phyloP scores from a whole-genome alignment of 1,284 basidiomycete genomes.

The Boletus sp. region DNA sequence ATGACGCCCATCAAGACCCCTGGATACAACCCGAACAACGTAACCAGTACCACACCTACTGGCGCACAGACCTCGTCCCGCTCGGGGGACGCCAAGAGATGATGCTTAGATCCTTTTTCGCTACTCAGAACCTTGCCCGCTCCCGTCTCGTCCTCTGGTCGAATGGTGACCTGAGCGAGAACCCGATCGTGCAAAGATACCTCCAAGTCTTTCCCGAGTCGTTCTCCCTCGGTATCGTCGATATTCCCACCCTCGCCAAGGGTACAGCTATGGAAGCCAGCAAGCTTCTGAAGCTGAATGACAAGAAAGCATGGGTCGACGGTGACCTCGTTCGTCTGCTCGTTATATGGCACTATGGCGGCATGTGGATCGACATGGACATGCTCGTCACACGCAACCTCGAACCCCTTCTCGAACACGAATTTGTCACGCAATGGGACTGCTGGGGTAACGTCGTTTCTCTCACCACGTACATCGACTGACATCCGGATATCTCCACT shows the following conservation, averaged over 20 bases:
- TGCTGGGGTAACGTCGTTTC: slow-evolving; percentile 70
- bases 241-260: slow-evolving; percentile 64
- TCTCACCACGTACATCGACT: background rate
- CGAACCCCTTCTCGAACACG: slow-evolving; percentile 80
- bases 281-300: slow-evolving; percentile 55
- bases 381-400: slow-evolving; percentile 83
- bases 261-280: slow-evolving; percentile 76
- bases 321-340: slow-evolving; percentile 85
- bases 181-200: slow-evolving; percentile 63
- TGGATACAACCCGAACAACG: slow-evolving; percentile 43
- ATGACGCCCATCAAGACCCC: slow-evolving; percentile 7
- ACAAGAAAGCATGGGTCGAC: slow-evolving; percentile 88
- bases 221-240: slow-evolving; percentile 66
- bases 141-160: slow-evolving; percentile 83
- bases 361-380: slow-evolving; percentile 97
- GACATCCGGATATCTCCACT: background rate
- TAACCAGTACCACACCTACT: slow-evolving; percentile 83
- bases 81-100: slow-evolving; percentile 80
- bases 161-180: slow-evolving; percentile 69
- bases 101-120: slow-evolving; percentile 88
- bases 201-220: slow-evolving; percentile 62
- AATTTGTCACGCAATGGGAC: slow-evolving; percentile 96
- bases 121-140: slow-evolving; percentile 71
- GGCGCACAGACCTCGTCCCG: slow-evolving; percentile 79
- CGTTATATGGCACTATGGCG: slow-evolving; percentile 86